Evolutionary conservation across 2,329 filamentous ascomycete genomes (phyloP).

Genomic region (Plectosphaerella plurivora): DNA sequence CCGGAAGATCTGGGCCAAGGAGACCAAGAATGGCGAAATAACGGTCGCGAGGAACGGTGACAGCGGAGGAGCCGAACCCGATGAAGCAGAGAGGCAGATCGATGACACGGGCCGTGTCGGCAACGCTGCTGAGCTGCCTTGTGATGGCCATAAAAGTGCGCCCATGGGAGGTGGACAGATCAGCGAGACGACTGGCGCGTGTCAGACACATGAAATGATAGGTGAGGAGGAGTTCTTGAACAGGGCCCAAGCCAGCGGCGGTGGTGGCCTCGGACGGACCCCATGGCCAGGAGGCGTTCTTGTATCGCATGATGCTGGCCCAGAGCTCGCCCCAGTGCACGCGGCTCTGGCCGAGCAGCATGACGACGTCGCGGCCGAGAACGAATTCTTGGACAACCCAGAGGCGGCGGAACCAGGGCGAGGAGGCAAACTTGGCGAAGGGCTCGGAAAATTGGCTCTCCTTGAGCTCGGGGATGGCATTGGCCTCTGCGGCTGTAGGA

Average conservation of each 20-base stretch:
- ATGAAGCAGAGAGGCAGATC: not conserved
- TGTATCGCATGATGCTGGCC: not conserved
- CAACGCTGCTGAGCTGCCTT: not conserved
- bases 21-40: not conserved
- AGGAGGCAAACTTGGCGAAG: conserved; percentile 6
- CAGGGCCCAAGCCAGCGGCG: not conserved
- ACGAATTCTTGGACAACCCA: conserved; percentile 15
- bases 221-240: not conserved
- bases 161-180: not conserved
- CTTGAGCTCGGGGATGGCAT: not conserved
- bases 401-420: conserved; percentile 15
- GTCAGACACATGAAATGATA: not conserved
- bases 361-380: not conserved
- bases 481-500: not conserved
- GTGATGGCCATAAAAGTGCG: not conserved
- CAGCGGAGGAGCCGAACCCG: not conserved
- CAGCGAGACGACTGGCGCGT: not conserved
- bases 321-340: not conserved
- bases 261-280: not conserved
- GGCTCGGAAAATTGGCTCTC: not conserved
- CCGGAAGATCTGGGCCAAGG: not conserved
- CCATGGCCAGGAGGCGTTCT: not conserved
- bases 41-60: not conserved
- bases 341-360: not conserved
- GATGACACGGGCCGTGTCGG: not conserved